These are phyloP conservation scores for Trichoderma polysporum DNA, from an alignment of 2,329 filamentous ascomycete species.

Conservation along the genomic window DNA sequence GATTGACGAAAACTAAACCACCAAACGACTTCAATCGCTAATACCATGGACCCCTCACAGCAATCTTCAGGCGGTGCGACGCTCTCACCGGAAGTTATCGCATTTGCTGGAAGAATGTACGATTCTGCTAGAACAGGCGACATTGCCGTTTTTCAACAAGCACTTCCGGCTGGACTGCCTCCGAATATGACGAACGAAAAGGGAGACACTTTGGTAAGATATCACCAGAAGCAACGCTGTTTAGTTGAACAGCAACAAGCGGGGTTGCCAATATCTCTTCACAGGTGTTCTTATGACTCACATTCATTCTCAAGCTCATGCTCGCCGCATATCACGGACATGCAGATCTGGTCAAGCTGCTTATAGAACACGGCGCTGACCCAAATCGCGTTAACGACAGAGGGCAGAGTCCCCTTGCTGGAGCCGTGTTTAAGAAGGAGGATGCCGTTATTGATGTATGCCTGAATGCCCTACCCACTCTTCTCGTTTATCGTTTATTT, in stretches of 20 bases:
- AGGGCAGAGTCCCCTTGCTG: slow-evolving; percentile 67
- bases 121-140: slow-evolving; percentile 63
- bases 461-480: not conserved
- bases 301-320: slow-evolving; percentile 55
- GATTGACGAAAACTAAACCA: not conserved
- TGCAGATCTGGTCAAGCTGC: slow-evolving; percentile 56
- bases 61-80: not conserved
- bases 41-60: slow-evolving; percentile 18
- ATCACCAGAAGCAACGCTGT: not conserved
- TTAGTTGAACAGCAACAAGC: not conserved
- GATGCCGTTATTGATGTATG: slow-evolving; percentile 60
- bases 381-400: slow-evolving; percentile 67
- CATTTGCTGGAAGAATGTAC: slow-evolving; percentile 65
- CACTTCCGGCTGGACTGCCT: slow-evolving; percentile 64
- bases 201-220: slow-evolving; percentile 64
- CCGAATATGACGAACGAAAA: slow-evolving; percentile 71
- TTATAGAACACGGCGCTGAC: slow-evolving; percentile 63
- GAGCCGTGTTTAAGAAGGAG: slow-evolving; percentile 72
- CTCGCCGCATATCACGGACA: slow-evolving; percentile 70
- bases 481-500: not conserved
- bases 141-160: slow-evolving; percentile 58
- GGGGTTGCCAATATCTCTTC: not conserved
- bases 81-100: slow-evolving; percentile 64
- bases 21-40: not conserved
- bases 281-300: not conserved